Evolutionary conservation across 192 early-diverging fungal genomes (phyloP).

Genomic region (Gryganskiella cystojenkinii): DNA sequence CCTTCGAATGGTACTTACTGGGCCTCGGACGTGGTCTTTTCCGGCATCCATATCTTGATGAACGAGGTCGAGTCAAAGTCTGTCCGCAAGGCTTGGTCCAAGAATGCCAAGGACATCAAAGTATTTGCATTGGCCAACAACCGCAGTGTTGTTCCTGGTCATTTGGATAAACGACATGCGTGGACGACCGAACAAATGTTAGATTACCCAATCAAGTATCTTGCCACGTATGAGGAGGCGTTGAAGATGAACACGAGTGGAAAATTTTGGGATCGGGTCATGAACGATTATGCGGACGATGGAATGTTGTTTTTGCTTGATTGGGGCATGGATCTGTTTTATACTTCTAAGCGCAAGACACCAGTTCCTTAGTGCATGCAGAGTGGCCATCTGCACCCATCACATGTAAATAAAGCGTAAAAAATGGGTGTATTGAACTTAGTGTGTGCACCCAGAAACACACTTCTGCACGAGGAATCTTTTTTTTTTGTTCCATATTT

Average conservation of each 20-base stretch:
- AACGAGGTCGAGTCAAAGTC: background rate
- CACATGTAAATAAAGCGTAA: no score
- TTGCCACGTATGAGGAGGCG: background rate
- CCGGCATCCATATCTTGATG: conserved; percentile 1
- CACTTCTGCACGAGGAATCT: no score
- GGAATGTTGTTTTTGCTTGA: background rate
- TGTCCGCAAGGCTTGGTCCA: background rate
- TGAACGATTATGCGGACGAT: background rate
- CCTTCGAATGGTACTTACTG: conserved; percentile 9
- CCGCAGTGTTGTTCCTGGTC: background rate
- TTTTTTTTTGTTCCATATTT: no score
- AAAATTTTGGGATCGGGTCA: background rate
- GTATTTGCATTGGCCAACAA: background rate
- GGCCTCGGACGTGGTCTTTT: background rate
- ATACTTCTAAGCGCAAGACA: background rate
- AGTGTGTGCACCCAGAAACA: no score
- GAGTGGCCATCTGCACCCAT: no score
- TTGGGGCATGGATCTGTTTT: background rate
- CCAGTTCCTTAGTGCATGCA: no score
- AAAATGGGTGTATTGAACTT: no score
- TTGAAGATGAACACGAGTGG: background rate
- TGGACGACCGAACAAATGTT: background rate
- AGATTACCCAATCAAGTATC: background rate
- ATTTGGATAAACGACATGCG: background rate
- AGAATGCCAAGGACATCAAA: background rate